phyloP scores from a whole-genome alignment of 1,284 basidiomycete species.

The Cryptococcus amylolentus region DNA sequence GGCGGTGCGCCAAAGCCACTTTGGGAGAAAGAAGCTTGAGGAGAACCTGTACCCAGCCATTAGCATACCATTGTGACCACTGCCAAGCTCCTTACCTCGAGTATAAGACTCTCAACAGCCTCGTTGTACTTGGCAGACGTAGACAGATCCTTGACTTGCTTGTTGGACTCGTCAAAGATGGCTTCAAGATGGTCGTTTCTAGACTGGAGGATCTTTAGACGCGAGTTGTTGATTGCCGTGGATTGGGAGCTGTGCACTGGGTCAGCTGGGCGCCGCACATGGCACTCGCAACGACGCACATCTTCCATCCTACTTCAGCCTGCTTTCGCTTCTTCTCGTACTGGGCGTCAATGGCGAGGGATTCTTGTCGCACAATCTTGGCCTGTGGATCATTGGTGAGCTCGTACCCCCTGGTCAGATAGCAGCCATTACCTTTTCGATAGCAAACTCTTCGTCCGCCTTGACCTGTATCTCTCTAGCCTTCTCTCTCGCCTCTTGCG shows the following conservation, averaged over 20 bases:
- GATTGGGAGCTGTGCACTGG: constrained; percentile 74
- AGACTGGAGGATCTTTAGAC: constrained; percentile 82
- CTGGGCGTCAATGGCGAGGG: constrained; percentile 82
- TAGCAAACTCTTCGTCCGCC: constrained; percentile 94
- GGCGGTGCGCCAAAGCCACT: constrained; percentile 40
- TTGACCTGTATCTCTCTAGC: constrained; percentile 94
- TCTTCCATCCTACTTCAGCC: constrained; percentile 88
- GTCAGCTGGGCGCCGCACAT: not conserved
- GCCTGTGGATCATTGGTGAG: constrained; percentile 57
- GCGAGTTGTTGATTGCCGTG: constrained; percentile 92
- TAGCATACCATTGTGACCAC: not conserved
- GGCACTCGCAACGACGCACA: constrained; percentile 57
- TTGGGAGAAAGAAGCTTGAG: constrained; percentile 69
- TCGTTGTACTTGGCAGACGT: constrained; percentile 69
- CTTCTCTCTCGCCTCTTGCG: constrained; percentile 93
- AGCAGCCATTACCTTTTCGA: constrained; percentile 66
- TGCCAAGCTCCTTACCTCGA: constrained; percentile 60
- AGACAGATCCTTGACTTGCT: constrained; percentile 62
- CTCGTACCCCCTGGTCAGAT: not conserved
- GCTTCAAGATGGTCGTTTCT: constrained; percentile 90
- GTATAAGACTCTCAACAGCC: constrained; percentile 73
- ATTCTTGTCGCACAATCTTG: constrained; percentile 91
- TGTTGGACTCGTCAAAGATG: constrained; percentile 74
- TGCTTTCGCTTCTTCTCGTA: constrained; percentile 94
- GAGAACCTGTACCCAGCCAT: constrained; percentile 48